These are phyloP conservation scores for Quercus cerris DNA, from an alignment of 306 rosid genomes.

Conservation along the genomic window DNA sequence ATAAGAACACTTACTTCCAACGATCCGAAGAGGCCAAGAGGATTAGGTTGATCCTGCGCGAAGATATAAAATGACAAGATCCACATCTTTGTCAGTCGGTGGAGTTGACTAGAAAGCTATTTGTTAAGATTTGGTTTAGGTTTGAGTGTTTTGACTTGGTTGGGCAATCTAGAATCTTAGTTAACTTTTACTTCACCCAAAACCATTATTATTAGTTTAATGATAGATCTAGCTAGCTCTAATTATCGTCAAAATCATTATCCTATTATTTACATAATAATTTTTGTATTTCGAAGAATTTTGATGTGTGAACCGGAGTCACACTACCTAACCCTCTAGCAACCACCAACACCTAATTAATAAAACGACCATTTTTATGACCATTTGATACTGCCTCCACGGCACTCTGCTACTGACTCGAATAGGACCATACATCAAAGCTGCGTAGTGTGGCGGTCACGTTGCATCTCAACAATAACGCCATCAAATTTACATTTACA, in stretches of 20 bases:
- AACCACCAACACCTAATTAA: neutral
- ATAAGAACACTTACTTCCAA: too few relatives aligned
- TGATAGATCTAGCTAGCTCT: neutral
- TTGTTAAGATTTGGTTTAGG: neutral
- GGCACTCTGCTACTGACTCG: neutral
- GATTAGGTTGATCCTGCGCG: too few relatives aligned
- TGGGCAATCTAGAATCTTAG: constrained; percentile 15
- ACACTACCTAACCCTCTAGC: neutral
- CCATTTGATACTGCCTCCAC: neutral
- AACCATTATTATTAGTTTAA: neutral
- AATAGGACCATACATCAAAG: neutral
- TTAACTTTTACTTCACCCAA: constrained; percentile 30
- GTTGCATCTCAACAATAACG: neutral
- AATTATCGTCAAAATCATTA: neutral
- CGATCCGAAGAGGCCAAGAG: too few relatives aligned
- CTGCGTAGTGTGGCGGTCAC: neutral
- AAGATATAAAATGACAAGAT: neutral
- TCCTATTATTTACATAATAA: neutral
- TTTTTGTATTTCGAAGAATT: neutral
- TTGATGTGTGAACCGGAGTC: neutral
- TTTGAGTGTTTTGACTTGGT: neutral
- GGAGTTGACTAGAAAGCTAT: constrained; percentile 20
- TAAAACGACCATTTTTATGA: neutral
- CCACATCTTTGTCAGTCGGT: neutral
- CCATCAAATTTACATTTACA: neutral